Evolutionary conservation across 2,329 filamentous ascomycete genomes (phyloP).

Genomic region (Paracorniculantispora psalliotae): DNA sequence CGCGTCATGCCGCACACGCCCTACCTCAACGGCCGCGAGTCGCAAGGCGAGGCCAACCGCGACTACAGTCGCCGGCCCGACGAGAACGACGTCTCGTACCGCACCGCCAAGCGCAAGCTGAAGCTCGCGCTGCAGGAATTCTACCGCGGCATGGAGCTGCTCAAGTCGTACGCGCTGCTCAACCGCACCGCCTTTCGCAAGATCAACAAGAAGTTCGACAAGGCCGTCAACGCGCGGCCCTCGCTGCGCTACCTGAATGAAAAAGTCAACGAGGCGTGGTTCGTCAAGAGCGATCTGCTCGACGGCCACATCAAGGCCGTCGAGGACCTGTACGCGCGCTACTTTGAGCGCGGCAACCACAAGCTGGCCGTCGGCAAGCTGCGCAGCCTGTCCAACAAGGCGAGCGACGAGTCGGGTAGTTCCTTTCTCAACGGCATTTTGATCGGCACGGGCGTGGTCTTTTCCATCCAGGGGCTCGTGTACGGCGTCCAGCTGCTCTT

Average conservation of each 20-base stretch:
- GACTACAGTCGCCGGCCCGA: constrained; percentile 49
- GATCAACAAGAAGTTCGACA: constrained; percentile 99
- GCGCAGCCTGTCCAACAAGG: constrained; percentile 62
- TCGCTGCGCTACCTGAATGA: constrained; percentile 81
- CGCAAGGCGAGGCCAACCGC: constrained; percentile 30
- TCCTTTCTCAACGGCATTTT: constrained; percentile 60
- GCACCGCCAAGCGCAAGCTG: constrained; percentile 83
- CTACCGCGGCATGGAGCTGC: constrained; percentile 82
- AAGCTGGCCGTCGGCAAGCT: constrained; percentile 89
- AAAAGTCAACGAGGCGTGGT: constrained; percentile 85
- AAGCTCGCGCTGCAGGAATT: constrained; percentile 90
- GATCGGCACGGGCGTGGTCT: constrained; percentile 62
- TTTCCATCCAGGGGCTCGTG: constrained; percentile 60
- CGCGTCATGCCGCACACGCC: constrained; percentile 51
- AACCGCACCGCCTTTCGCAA: constrained; percentile 94
- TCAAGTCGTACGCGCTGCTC: constrained; percentile 85
- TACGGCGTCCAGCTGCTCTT: constrained; percentile 52
- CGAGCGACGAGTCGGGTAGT: constrained; percentile 49
- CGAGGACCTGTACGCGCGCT: constrained; percentile 89
- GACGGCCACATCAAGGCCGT: constrained; percentile 75
- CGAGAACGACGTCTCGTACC: constrained; percentile 65
- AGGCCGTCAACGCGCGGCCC: constrained; percentile 73
- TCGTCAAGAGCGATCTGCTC: constrained; percentile 81
- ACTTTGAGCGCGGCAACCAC: constrained; percentile 89
- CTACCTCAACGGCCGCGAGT: constrained; percentile 26